phyloP scores from a whole-genome alignment of 164 flowering plant species.

The Umbellularia californica region DNA sequence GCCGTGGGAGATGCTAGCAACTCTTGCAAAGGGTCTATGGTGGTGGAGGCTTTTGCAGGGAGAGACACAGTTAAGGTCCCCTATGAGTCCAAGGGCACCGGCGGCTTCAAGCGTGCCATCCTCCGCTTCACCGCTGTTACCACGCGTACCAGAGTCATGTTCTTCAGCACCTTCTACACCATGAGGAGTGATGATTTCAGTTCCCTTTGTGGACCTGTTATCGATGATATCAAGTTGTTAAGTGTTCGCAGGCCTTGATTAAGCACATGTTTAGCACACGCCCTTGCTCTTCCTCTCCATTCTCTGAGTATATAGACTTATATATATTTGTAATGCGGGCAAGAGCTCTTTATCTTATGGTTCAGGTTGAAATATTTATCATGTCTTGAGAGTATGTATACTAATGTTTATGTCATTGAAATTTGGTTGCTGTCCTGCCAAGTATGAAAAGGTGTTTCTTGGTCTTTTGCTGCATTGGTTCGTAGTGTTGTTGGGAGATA shows the following conservation, averaged over 20 bases:
- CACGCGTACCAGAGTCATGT: slow-evolving; percentile 45
- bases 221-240: slow-evolving; percentile 64
- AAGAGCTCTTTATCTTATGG: too few relatives aligned
- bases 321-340: too few relatives aligned
- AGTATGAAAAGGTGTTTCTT: too few relatives aligned
- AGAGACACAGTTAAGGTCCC: slow-evolving; percentile 38
- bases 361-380: background rate
- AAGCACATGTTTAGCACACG: background rate
- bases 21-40: slow-evolving; percentile 61
- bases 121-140: slow-evolving; percentile 52
- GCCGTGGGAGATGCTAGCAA: slow-evolving; percentile 69
- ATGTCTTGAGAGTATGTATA: background rate
- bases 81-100: slow-evolving; percentile 62
- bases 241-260: slow-evolving; percentile 26
- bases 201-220: slow-evolving; percentile 75
- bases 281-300: background rate
- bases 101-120: slow-evolving; percentile 55
- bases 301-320: background rate
- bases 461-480: too few relatives aligned
- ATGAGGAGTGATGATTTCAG: slow-evolving; percentile 53
- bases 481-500: too few relatives aligned
- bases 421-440: too few relatives aligned
- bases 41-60: slow-evolving; percentile 68
- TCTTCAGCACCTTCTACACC: slow-evolving; percentile 50
- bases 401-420: background rate